These are phyloP conservation scores for Trematosphaeria pertusa DNA, from an alignment of 2,329 filamentous ascomycete genomes.

Conservation along the genomic window DNA sequence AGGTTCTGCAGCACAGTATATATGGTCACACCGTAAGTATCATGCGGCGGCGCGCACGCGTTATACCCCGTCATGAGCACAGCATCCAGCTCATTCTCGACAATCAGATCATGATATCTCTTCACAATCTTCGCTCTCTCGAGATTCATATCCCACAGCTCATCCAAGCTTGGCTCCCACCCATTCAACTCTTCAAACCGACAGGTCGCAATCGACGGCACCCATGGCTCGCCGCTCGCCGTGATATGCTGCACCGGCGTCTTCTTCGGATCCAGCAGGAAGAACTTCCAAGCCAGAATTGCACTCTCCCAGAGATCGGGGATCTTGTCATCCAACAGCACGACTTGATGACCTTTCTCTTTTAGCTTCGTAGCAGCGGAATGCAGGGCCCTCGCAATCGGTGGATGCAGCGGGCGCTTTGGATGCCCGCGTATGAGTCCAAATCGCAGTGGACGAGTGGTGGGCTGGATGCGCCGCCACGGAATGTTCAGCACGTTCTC, in stretches of 20 bases:
- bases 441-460: slow-evolving; percentile 48
- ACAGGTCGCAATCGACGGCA: slow-evolving; percentile 49
- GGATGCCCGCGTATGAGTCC: slow-evolving; percentile 59
- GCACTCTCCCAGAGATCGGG: slow-evolving; percentile 40
- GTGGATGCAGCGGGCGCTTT: slow-evolving; percentile 59
- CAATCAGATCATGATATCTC: slow-evolving; percentile 53
- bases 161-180: slow-evolving; percentile 47
- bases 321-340: slow-evolving; percentile 33
- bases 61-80: slow-evolving; percentile 59
- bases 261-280: slow-evolving; percentile 48
- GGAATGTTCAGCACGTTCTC: slow-evolving; percentile 51
- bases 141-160: slow-evolving; percentile 53
- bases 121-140: slow-evolving; percentile 44
- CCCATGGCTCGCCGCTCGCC: slow-evolving; percentile 52
- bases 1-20: slow-evolving; percentile 62
- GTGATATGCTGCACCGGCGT: slow-evolving; percentile 43
- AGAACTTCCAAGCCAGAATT: slow-evolving; percentile 52
- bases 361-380: slow-evolving; percentile 49
- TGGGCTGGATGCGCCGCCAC: slow-evolving; percentile 50
- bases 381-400: slow-evolving; percentile 56
- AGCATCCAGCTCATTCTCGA: slow-evolving; percentile 56
- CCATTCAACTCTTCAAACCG: slow-evolving; percentile 39
- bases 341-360: slow-evolving; percentile 54
- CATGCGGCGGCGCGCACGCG: slow-evolving; percentile 60
- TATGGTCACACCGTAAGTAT: slow-evolving; percentile 55